Evolutionary conservation across 208 protist genomes (phyloP), one percentile per base, ranked within the genome.

Genomic region (Acanthamoeba sp.): DNA sequence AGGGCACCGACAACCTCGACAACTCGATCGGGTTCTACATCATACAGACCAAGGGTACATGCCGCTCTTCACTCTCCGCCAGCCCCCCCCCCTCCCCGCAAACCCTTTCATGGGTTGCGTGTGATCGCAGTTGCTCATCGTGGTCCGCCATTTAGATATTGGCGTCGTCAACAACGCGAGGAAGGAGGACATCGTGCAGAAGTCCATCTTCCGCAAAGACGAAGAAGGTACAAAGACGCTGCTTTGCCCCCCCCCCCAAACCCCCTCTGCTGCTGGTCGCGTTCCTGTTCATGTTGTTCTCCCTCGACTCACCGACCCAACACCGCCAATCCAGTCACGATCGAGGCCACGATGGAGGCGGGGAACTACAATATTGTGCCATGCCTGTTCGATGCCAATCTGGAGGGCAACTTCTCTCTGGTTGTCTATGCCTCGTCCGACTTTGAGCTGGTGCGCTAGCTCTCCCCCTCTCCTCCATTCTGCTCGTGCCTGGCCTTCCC

Each of bases 341-440:
- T 50, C 14, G 85, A 91, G 42, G 85, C 55, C 32, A 34, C 40
- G 2, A 91, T 91, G 85, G 85, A 91, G 32, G 55, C 85, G 14
- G 85, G 85, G 22, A 52, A 22, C 85, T 91, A 91, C 85, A 91
- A 91, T 55, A 91, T 91, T 22, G 59, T 91, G 32, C 85, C 85
- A 3, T 91, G 85, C 34, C 59, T 91, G 55, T 91, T 91, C 36
- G 85, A 91, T 12, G 85, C 85, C 32, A 71, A 71, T 32, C 22
- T 91, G 57, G 85, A 91, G 85, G 85, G 85, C 85, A 91, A 64
- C 48, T 91, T 91, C 57, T 42, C 50, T 5, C 38, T 91, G 55
- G 62, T 91, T n/a, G 57, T 91, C 57, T 91, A 91, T 38, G 50
- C 57, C 9, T 50, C 50, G 38, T n/a, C 50, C 16, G 85, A 91